Evolutionary conservation across 2,329 filamentous ascomycete genomes (phyloP).

Genomic region (Fusarium subglutinans): DNA sequence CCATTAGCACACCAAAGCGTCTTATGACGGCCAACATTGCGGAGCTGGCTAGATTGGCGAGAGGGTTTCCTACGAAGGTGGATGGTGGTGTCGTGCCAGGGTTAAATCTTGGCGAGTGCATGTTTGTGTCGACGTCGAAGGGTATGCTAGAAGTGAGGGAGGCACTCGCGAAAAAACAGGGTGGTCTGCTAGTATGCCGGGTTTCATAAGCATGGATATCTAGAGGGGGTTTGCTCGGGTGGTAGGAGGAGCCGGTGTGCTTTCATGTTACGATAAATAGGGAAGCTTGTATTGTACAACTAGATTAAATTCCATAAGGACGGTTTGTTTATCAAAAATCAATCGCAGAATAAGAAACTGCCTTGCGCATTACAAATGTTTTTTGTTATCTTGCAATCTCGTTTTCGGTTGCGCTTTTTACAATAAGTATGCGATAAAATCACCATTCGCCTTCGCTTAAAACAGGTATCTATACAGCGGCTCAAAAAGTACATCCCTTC

Average conservation of each 20-base stretch:
- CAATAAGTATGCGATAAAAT: conserved; percentile 38
- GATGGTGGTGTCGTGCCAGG: conserved; percentile 77
- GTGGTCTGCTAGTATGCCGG: conserved; percentile 82
- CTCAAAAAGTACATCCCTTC: conserved; percentile 34
- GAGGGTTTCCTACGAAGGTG: conserved; percentile 68
- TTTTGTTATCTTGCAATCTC: conserved; percentile 12
- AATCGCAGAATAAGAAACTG: conserved; percentile 28
- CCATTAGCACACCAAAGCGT: conserved; percentile 80
- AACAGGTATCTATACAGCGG: conserved; percentile 46
- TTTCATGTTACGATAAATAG: conserved; percentile 35
- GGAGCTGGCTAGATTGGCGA: conserved; percentile 71
- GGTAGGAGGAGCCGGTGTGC: conserved; percentile 16
- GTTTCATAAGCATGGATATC: conserved; percentile 55
- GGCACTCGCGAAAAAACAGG: conserved; percentile 80
- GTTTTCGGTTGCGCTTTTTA: conserved; percentile 19
- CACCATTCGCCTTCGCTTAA: conserved; percentile 47
- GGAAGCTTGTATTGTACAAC: conserved; percentile 43
- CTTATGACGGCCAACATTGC: conserved; percentile 71
- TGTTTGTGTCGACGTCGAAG: conserved; percentile 80
- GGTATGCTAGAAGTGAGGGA: conserved; percentile 86
- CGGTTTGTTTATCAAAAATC: conserved; percentile 37
- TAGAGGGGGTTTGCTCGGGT: not conserved
- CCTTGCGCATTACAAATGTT: conserved; percentile 13
- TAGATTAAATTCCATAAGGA: conserved; percentile 36
- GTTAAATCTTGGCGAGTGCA: conserved; percentile 80